A percentile compares a stretch with the other conserved stretches of the same genome.
phyloP scores from a whole-genome alignment of 305 asterid genomes.

The Fraxinus platypoda region DNA sequence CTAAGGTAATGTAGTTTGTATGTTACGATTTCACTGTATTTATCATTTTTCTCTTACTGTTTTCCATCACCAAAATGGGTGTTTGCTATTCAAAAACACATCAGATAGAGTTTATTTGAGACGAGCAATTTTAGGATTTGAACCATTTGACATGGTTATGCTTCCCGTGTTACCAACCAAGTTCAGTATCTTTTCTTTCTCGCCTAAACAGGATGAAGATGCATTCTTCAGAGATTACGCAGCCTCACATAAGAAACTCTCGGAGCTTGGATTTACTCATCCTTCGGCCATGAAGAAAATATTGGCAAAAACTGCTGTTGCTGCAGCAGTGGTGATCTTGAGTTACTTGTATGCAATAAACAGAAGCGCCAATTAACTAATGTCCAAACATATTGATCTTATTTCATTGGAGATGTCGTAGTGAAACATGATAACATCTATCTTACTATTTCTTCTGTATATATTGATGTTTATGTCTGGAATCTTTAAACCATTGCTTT shows the following conservation, averaged over 20 bases:
- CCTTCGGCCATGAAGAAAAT: conserved; percentile 35
- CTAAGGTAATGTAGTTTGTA: conserved; percentile 46
- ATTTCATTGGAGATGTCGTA: not conserved
- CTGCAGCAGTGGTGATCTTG: conserved; percentile 50
- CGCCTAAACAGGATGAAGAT: conserved; percentile 60
- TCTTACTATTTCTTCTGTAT: not conserved
- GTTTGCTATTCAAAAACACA: not conserved
- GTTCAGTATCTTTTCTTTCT: not conserved
- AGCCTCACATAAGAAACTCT: conserved; percentile 75
- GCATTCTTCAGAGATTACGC: conserved; percentile 81
- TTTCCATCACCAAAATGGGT: not conserved
- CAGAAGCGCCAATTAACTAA: conserved; percentile 23
- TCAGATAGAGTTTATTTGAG: not conserved
- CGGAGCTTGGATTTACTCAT: conserved; percentile 71
- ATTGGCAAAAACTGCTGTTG: conserved; percentile 41
- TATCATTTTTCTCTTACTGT: not conserved
- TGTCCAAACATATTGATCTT: not conserved
- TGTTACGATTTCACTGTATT: not conserved
- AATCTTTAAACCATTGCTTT: not conserved
- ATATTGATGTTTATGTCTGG: not conserved
- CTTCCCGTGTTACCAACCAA: not conserved
- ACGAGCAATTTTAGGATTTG: not conserved
- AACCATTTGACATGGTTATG: not conserved
- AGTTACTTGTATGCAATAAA: conserved; percentile 54
- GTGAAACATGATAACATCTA: not conserved